Percentiles rank a stretch among this genome's conserved stretches.
phyloP scores from a whole-genome alignment of 2,329 filamentous ascomycete species.

The Apiospora kogelbergensis region DNA sequence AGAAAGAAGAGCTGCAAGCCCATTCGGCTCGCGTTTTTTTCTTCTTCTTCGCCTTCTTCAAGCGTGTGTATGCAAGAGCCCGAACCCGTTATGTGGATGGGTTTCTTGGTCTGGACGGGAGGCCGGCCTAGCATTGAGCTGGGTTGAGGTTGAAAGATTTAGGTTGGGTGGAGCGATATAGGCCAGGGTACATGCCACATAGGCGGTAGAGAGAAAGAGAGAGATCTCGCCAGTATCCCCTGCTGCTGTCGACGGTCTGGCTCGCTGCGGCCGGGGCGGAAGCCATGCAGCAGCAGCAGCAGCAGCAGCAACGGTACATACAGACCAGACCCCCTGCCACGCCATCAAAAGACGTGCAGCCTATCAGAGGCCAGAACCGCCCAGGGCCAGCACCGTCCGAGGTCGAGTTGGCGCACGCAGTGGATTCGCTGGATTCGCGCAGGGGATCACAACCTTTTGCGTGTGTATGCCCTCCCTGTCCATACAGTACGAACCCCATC shows the following conservation, averaged over 20 bases:
- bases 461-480: background rate
- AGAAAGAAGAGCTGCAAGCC: conserved; percentile 18
- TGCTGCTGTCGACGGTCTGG: background rate
- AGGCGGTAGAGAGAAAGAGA: background rate
- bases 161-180: background rate
- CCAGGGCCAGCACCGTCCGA: background rate
- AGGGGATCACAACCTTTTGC: background rate
- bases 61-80: conserved; percentile 18
- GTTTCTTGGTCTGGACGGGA: conserved; percentile 18
- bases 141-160: conserved; percentile 14
- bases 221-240: background rate
- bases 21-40: background rate
- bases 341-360: background rate
- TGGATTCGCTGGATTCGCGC: background rate
- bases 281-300: conserved; percentile 6
- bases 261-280: conserved; percentile 4
- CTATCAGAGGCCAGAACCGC: background rate
- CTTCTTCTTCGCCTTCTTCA: background rate
- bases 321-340: background rate
- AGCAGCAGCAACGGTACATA: no score
- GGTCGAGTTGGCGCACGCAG: background rate
- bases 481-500: conserved; percentile 4
- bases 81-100: conserved; percentile 11
- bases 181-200: background rate
- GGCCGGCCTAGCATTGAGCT: conserved; percentile 21